These are phyloP conservation scores for Pythium monospermum DNA, from an alignment of 352 stramenopile species.

Conservation along the genomic window DNA sequence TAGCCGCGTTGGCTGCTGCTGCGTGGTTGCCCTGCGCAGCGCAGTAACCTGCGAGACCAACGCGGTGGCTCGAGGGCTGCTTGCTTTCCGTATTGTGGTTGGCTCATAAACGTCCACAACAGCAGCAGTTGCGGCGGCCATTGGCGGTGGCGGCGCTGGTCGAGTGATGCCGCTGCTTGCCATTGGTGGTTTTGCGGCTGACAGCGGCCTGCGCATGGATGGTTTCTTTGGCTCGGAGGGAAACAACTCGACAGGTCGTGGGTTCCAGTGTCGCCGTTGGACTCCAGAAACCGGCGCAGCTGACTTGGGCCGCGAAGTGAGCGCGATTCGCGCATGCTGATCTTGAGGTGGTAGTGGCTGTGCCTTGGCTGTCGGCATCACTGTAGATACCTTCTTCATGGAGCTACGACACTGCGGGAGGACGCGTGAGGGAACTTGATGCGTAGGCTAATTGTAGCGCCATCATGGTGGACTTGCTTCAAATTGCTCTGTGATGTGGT, in stretches of 20 bases:
- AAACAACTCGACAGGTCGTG: slow-evolving; percentile 20
- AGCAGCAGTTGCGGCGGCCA: neutral
- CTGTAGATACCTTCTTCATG: too few relatives aligned
- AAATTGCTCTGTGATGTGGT: neutral
- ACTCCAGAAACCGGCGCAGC: neutral
- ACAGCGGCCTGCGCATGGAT: slow-evolving; percentile 5
- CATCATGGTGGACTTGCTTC: neutral
- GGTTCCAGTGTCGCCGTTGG: slow-evolving; percentile 24
- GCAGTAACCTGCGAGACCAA: too few relatives aligned
- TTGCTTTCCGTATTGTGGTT: slow-evolving; percentile 2
- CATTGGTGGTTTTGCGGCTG: slow-evolving; percentile 2
- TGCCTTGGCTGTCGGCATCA: slow-evolving; percentile 10
- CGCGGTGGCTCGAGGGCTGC: neutral
- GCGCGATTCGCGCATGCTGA: neutral
- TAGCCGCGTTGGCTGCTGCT: neutral
- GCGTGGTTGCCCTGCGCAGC: neutral
- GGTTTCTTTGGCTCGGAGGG: slow-evolving; percentile 3
- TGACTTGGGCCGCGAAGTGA: slow-evolving; percentile 14
- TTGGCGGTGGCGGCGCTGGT: neutral
- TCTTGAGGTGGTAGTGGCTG: neutral
- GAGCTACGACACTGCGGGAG: too few relatives aligned
- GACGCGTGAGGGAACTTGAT: too few relatives aligned
- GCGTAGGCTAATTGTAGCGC: too few relatives aligned
- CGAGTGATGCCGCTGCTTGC: neutral
- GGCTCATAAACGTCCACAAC: neutral